Evolutionary conservation across 1,284 basidiomycete genomes (phyloP).

Genomic region (Cutaneotrichosporon sp.): DNA sequence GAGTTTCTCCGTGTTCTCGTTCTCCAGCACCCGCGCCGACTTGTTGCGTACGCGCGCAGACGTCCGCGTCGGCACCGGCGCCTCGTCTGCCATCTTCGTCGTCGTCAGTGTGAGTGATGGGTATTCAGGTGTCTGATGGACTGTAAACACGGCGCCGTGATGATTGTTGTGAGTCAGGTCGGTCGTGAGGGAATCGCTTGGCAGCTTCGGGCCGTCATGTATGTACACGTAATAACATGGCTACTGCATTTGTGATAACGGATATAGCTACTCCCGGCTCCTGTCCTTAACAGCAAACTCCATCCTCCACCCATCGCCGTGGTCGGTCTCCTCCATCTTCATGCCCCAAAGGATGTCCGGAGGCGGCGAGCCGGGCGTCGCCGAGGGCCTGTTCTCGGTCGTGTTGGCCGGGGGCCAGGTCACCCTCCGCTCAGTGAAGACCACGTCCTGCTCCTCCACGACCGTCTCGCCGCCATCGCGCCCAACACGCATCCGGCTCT

Average conservation of each 20-base stretch:
- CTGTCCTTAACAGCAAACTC: too few relatives aligned
- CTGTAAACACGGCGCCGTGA: neutral
- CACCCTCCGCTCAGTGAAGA: constrained; percentile 13
- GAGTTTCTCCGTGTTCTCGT: constrained; percentile 26
- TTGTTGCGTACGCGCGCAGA: constrained; percentile 25
- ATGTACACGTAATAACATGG: neutral
- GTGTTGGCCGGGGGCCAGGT: neutral
- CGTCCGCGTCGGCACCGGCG: constrained; percentile 13
- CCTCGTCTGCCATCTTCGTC: neutral
- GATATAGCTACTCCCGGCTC: constrained; percentile 2
- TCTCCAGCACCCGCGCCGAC: constrained; percentile 28
- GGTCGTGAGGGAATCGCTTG: neutral
- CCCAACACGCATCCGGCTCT: constrained; percentile 4
- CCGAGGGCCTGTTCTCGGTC: neutral
- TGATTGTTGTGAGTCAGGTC: neutral
- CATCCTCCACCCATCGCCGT: too few relatives aligned
- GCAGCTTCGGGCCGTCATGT: too few relatives aligned
- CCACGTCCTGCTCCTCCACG: constrained; percentile 15
- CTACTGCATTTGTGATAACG: too few relatives aligned
- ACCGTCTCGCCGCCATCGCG: constrained; percentile 8
- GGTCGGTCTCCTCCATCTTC: constrained; percentile 4
- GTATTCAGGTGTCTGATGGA: neutral
- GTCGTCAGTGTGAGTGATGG: neutral
- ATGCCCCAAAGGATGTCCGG: too few relatives aligned
- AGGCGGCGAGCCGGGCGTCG: too few relatives aligned